Evolutionary conservation across 2,329 filamentous ascomycete genomes (phyloP), one percentile per base, ranked within the genome.

Genomic region (Penicillium sp.): DNA sequence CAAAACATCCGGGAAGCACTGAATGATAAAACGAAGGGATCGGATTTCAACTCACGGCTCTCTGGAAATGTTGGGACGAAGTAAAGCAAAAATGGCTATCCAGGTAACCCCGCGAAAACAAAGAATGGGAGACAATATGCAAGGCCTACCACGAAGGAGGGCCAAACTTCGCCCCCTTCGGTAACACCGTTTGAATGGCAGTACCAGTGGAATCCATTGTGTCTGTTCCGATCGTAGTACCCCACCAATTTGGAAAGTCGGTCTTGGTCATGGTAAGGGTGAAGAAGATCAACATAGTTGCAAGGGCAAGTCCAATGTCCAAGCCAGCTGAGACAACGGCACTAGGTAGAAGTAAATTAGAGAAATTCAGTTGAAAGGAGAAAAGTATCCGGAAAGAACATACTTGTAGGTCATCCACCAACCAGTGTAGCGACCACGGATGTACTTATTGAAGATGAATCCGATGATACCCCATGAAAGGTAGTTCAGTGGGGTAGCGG

Each of bases 371-470:
- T 22, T 24, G 6, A 46, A 16, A 1, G 44, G 13, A 27, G 33
- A 7, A 35, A 35, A 5, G 33, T 16, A 35, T 14, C 10, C 24
- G 5, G 1, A 21, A 16, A 35, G 14, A 14, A 48, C 45, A 31
- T 48, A 48, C 77, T 91, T 91, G 77, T 90, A 91, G 71, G 87
- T 85, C 72, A 88, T 78, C 89, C 89, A 91, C 89, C 88, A 91
- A 35, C 86, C 88, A 5, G 80, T 83, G 74, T 82, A 88, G 60
- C 83, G 81, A 56, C 86, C 80, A 69, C 84, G 84, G 69, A 91
- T 83, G 64, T 80, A 85, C 65, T 82, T 87, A 73, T 90, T 89
- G 77, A 91, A 91, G 33, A 87, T 62, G 47, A 83, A 81, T 9
- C 89, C 89, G 7, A 89, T 84, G 27, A 85, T 69, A 5, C 84